Base-by-base conservation (phyloP, 75 land plant species). In the Isoetes taiwanensis region DNA sequence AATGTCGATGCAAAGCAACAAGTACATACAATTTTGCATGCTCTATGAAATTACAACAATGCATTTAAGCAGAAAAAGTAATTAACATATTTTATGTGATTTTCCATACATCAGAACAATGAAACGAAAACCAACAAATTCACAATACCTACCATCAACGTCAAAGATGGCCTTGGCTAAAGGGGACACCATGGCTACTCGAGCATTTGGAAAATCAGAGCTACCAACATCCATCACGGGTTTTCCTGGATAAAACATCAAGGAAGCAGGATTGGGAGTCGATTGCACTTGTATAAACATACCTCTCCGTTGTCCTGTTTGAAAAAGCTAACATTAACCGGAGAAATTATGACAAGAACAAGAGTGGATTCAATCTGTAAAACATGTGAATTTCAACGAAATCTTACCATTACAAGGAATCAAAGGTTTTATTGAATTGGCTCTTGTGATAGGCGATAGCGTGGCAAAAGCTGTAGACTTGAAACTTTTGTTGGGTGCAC, bases 141-240 rank as follows among this genome's bases (percentile, higher is more conserved):
- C 16, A 59, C 28, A 25, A 12, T 27, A 28, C 68, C 39, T 74
- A 85, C 98, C 96, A 76, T 93, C 98, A 39, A 93, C 72, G 16
- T 73, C 72, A 65, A 69, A 93, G 4, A 93, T 58, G 12, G 84
- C 59, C 57, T 93, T 93, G 17, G 98, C 98, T 5, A 93, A 67
- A 16, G 98, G 96, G 1, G 98, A 93, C 42, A 41, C 41, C 98
- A 88, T 84, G 1, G 90, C 90, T 2, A 73, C 37, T 34, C 98
- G 82, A 43, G 90, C 83, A 81, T 84, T 93, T 16, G 96, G 96
- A 42, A 93, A 79, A 42, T 93, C 96, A 4, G 90, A 73, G 67
- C 96, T 88, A 9, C 98, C 98, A 29, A 77, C 63, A 58, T 88
- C 98, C 98, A 93, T 93, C 28, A 93, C 90, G 1, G 83, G 72